phyloP scores from a whole-genome alignment of 306 rosid genomes.

The Rubus idaeus region DNA sequence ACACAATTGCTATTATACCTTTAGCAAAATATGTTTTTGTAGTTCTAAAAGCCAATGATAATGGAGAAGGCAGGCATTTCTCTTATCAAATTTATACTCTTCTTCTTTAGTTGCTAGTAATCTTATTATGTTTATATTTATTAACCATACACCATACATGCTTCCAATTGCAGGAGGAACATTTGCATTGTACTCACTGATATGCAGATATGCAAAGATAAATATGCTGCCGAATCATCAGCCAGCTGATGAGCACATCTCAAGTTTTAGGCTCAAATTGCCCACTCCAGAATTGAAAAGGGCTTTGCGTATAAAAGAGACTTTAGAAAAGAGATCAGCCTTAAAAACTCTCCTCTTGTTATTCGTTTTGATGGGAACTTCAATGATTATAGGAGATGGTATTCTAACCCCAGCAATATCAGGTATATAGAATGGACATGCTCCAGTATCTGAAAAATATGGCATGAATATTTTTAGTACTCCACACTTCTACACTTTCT shows the following conservation, averaged over 20 bases:
- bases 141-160: not conserved
- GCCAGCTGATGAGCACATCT: conserved; percentile 82
- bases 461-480: not conserved
- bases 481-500: not conserved
- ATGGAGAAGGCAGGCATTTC: conserved; percentile 73
- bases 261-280: conserved; percentile 84
- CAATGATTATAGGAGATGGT: conserved; percentile 97
- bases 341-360: conserved; percentile 67
- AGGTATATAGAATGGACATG: conserved; percentile 44
- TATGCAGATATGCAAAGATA: conserved; percentile 92
- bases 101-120: conserved; percentile 18
- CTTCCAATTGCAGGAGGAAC: conserved; percentile 81
- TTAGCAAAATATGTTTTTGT: conserved; percentile 85
- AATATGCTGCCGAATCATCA: conserved; percentile 86
- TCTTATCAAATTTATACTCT: conserved; percentile 13
- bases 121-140: conserved; percentile 1
- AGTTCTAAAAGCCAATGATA: conserved; percentile 96
- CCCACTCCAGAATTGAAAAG: conserved; percentile 93
- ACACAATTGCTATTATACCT: conserved; percentile 89
- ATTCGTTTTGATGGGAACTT: conserved; percentile 89
- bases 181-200: conserved; percentile 90
- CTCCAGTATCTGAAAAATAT: not conserved
- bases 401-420: conserved; percentile 96
- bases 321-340: conserved; percentile 58
- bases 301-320: conserved; percentile 75